Base-by-base conservation (phyloP, 768 basidiomycete species). In the Rhodotorula taiwanensis region DNA sequence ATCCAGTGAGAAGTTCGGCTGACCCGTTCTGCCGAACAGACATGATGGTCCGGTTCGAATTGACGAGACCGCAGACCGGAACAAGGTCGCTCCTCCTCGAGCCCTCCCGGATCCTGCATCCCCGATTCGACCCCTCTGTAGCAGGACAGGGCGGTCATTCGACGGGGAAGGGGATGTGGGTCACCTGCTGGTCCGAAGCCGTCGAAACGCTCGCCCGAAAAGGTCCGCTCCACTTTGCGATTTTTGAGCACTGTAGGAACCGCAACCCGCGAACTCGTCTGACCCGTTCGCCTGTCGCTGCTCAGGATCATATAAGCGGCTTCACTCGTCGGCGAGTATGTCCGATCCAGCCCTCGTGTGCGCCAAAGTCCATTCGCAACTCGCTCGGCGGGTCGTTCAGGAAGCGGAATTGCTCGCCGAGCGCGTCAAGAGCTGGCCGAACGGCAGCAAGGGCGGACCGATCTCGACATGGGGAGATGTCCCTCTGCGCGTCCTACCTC, bases 141-240 rank as follows among this genome's bases (percentile, higher is more conserved):
- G 30, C 30, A 21, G 25, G 49, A 10, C 30, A 50, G 36, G 36
- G 36, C 36, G 36, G 36, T 9, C 36, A 33, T 28, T 11, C 49
- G 49, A 50, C 49, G 20, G 49, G 49, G 18, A 50, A 50, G 31
- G 49, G 28, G 16, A 50, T 50, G 49, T 50, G 49, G 49, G 49
- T 50, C 20, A 33, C 49, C 1, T 50, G 49, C 49, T 50, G 49
- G 49, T 1, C 20, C 8, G 49, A 50, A 0, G 49, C 49, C 4
- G 49, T 50, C 20, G 21, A 18, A 5, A 10, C 20, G 20, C 49
- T 50, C 49, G 49, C 49, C 2, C 16, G 33, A 18, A 50, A 50
- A 11, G 49, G 49, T 50, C 20, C 28, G 30, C 8, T 16, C 15
- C 28, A 23, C 49, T 9, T 10, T 14, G 10, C 6, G 5, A 18